phyloP scores from a whole-genome alignment of 805 yeast species.

The Starmerella floris region DNA sequence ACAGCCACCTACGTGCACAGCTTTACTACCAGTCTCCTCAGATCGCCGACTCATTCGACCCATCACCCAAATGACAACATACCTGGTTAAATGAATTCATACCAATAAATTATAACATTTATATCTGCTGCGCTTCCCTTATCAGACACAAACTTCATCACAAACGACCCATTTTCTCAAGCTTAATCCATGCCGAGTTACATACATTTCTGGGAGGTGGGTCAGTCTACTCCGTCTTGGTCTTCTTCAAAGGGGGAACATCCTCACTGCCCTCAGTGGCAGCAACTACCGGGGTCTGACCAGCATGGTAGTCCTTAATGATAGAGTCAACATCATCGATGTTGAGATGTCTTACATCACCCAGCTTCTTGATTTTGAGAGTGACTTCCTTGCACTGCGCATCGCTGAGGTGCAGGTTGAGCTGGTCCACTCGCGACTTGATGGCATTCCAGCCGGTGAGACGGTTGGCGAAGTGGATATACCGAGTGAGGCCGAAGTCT shows the following conservation, averaged over 20 bases:
- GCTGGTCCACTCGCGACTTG: slow-evolving; percentile 94
- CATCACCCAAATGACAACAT: too few species aligned
- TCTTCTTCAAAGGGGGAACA: slow-evolving; percentile 26
- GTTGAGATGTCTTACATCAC: slow-evolving; percentile 86
- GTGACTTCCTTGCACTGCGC: slow-evolving; percentile 94
- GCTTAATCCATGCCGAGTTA: too few species aligned
- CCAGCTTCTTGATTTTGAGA: slow-evolving; percentile 78
- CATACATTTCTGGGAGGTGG: too few species aligned
- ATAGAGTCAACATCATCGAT: slow-evolving; percentile 97
- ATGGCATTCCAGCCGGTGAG: slow-evolving; percentile 99
- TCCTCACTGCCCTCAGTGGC: slow-evolving; percentile 13
- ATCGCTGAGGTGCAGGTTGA: slow-evolving; percentile 77
- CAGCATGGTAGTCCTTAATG: slow-evolving; percentile 84
- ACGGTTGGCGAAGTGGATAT: slow-evolving; percentile 95
- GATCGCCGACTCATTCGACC: too few species aligned
- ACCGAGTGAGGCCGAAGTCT: slow-evolving; percentile 91
- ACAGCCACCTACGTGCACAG: too few species aligned
- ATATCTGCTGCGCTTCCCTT: too few species aligned
- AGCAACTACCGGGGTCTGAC: slow-evolving; percentile 26
- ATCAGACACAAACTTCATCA: too few species aligned
- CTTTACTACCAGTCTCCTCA: too few species aligned
- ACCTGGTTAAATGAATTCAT: too few species aligned
- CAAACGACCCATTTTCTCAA: too few species aligned
- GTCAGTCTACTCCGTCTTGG: slow-evolving; percentile 19
- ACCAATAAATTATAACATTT: too few species aligned